phyloP scores from a whole-genome alignment of 2,329 filamentous ascomycete genomes.

The Microascus cirrosus region DNA sequence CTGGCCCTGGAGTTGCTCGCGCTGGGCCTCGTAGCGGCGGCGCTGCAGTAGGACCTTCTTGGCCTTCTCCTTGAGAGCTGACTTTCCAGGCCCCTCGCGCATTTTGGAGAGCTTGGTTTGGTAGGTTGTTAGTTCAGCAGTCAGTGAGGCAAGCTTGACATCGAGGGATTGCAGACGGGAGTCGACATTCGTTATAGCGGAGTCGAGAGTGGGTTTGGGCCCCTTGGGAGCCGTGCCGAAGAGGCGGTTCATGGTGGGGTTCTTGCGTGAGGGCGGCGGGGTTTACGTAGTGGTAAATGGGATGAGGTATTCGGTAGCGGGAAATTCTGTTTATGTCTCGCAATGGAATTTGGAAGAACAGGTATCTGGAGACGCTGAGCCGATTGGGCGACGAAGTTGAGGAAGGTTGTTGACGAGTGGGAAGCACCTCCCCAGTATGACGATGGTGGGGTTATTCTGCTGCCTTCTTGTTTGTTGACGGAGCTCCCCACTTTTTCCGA shows the following conservation, averaged over 20 bases:
- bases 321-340: background rate
- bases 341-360: background rate
- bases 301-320: background rate
- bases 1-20: slow-evolving; percentile 86
- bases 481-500: background rate
- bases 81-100: slow-evolving; percentile 91
- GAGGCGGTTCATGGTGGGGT: slow-evolving; percentile 73
- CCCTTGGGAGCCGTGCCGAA: slow-evolving; percentile 81
- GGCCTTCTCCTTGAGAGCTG: slow-evolving; percentile 84
- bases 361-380: background rate
- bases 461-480: background rate
- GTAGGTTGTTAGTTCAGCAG: slow-evolving; percentile 80
- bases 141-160: slow-evolving; percentile 86
- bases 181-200: slow-evolving; percentile 79
- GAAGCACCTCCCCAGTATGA: background rate
- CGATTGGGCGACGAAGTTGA: background rate
- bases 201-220: slow-evolving; percentile 79
- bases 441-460: slow-evolving; percentile 2
- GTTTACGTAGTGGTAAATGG: background rate
- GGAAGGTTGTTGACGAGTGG: background rate
- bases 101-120: slow-evolving; percentile 81
- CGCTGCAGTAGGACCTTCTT: slow-evolving; percentile 88
- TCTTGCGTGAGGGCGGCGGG: no score
- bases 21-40: slow-evolving; percentile 88
- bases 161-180: slow-evolving; percentile 76